A percentile compares a stretch with the other conserved stretches of the same genome.
Conservation (phyloP, 169 alveolate genomes). For the Babesia sp. region DNA sequence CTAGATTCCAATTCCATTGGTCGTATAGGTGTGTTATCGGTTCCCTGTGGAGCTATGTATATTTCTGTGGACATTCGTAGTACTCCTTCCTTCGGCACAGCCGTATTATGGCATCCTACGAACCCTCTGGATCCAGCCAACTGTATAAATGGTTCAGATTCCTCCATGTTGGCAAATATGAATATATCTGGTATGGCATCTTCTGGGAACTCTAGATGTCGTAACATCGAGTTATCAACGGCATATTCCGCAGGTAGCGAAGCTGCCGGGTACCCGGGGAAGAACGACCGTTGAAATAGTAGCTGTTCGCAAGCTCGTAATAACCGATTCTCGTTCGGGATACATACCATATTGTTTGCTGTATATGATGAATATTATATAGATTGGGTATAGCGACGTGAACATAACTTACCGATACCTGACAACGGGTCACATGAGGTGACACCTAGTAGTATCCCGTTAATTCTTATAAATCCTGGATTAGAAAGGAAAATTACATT, state of each 20-base stretch:
- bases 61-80: conserved; percentile 39
- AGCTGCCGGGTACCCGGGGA: conserved; percentile 64
- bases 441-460: conserved; percentile 54
- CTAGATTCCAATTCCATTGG: conserved; percentile 42
- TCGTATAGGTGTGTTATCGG: conserved; percentile 25
- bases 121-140: conserved; percentile 59
- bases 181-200: conserved; percentile 57
- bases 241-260: conserved; percentile 68
- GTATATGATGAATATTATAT: neutral
- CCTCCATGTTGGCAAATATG: conserved; percentile 37
- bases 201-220: conserved; percentile 63
- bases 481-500: conserved; percentile 61
- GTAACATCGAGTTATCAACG: conserved; percentile 45
- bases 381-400: neutral
- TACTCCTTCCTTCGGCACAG: conserved; percentile 26
- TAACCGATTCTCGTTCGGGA: conserved; percentile 34
- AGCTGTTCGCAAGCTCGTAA: conserved; percentile 48
- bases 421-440: conserved; percentile 68
- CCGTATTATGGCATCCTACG: conserved; percentile 51
- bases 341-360: conserved; percentile 68
- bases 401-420: conserved; percentile 51
- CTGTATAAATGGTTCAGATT: conserved; percentile 63
- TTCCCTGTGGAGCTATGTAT: conserved; percentile 53
- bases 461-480: conserved; percentile 56
- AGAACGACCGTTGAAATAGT: conserved; percentile 62